phyloP scores from a whole-genome alignment of 2,329 filamentous ascomycete species.

The Colletotrichum noveboracense region DNA sequence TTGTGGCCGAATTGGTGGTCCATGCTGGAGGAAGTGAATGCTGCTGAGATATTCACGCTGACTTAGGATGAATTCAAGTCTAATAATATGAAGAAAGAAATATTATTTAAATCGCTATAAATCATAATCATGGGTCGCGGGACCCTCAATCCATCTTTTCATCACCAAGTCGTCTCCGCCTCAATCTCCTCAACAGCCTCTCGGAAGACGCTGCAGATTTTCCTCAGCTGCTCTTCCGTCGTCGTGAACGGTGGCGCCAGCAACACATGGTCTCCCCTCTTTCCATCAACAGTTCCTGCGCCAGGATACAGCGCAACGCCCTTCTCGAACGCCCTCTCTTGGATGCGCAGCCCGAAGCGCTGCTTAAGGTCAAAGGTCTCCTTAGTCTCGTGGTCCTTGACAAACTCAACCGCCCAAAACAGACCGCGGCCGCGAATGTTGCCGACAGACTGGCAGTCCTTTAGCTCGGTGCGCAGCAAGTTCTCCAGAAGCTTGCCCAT shows the following conservation, averaged over 20 bases:
- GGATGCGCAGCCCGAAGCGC: conserved; percentile 29
- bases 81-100: not conserved
- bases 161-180: not conserved
- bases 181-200: conserved; percentile 7
- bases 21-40: conserved; percentile 18
- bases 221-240: conserved; percentile 31
- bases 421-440: conserved; percentile 46
- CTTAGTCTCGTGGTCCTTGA: conserved; percentile 40
- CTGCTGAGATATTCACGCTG: conserved; percentile 1
- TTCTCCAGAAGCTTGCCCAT: conserved; percentile 35
- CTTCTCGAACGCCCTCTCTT: conserved; percentile 31
- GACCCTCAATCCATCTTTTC: not conserved
- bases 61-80: not conserved
- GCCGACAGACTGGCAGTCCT: conserved; percentile 38
- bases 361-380: conserved; percentile 36
- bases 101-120: not conserved
- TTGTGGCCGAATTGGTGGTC: conserved; percentile 25
- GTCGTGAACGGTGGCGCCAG: conserved; percentile 73
- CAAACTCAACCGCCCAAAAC: conserved; percentile 55
- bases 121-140: not conserved
- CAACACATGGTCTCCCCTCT: conserved; percentile 71
- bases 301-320: conserved; percentile 53
- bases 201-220: conserved; percentile 4
- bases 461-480: conserved; percentile 30
- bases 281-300: conserved; percentile 63